Base-by-base conservation (phyloP, 2,329 filamentous ascomycete species). In the Aspergillus sclerotialis region DNA sequence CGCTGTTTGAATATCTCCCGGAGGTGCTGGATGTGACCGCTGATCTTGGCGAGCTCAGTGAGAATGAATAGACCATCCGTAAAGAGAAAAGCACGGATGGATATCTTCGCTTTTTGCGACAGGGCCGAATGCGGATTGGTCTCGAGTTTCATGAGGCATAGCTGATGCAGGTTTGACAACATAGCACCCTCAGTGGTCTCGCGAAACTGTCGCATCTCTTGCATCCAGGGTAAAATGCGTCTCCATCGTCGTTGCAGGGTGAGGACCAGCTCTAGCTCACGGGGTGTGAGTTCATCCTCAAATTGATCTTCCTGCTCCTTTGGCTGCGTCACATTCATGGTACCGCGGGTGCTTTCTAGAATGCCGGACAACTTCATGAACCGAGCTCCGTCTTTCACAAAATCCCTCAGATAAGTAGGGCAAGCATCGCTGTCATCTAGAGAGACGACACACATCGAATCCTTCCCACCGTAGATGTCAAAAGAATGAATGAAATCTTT, bases 171-270 rank as follows among this genome's bases (percentile, higher is more conserved):
- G 5, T 18, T 7, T 13, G 24, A 10, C 12, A 32, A 19, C 5
- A 34, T 21, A 10, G 35, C 23, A 2, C 42, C 39, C 12, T 38
- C 25, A 8, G 10, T 11, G 2, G 30, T 32, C 19, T 37, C 10
- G 19, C 13, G 25, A 7, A 27, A 13, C 8, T 16, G 9, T 4
- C 39, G 42, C 7, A 25, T 33, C 2, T 37, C 28, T 4, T 31
- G 18, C 3, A 39, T 25, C 6, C 26, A n/a, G 5, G 30, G 24
- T 24, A 37, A 31, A 11, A 43, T 30, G 10, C 28, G 15, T 24
- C 37, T 34, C 44, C 44, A 46, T 5, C 39, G 35, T 4, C 37
- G 18, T 28, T 46, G 44, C 9, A 46, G 30, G 8, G 26, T 36
- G 1, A n/a, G 27, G 16, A 46, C 27, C 7, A 25, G 32, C 3